Conservation (phyloP, 176 grass and related monocot genomes). For the Aegilops longissima region DNA sequence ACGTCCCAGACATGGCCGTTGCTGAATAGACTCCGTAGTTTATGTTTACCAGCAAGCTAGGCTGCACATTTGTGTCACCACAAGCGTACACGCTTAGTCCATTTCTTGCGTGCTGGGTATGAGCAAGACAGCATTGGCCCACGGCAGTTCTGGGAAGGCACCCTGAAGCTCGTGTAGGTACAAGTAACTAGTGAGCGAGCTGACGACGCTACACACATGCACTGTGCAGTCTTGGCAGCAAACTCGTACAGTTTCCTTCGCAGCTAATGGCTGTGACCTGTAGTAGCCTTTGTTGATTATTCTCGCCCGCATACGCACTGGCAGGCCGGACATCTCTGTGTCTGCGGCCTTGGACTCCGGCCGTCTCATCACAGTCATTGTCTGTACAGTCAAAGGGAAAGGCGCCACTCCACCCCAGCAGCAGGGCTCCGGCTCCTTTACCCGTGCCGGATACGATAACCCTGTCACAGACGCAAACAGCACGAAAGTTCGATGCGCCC, state of each 20-base stretch:
- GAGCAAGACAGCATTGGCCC: neutral
- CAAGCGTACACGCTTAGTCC: neutral
- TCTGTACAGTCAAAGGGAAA: conserved; percentile 66
- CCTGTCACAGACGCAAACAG: conserved; percentile 20
- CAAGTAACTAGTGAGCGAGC: neutral
- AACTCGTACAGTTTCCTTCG: conserved; percentile 17
- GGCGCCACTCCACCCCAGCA: conserved; percentile 14
- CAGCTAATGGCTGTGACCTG: neutral
- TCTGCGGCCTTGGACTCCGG: conserved; percentile 15
- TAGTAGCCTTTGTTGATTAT: neutral
- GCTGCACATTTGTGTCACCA: neutral
- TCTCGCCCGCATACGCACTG: neutral
- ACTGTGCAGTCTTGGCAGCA: conserved; percentile 6
- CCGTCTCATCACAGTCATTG: conserved; percentile 26
- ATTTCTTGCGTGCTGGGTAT: neutral
- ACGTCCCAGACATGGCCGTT: neutral
- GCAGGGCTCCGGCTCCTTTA: conserved; percentile 33
- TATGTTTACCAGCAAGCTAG: neutral
- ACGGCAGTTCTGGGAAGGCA: neutral
- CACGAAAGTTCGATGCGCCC: conserved; percentile 26
- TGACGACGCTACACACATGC: neutral
- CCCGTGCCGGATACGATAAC: conserved; percentile 38
- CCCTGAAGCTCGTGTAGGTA: neutral
- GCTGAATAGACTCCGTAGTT: neutral
- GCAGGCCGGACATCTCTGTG: conserved; percentile 11